A percentile compares a stretch with the other conserved stretches of the same genome.
These are phyloP conservation scores for Blastobotrys raffinosifermentans DNA, from an alignment of 1,139 yeast species.

Conservation along the genomic window DNA sequence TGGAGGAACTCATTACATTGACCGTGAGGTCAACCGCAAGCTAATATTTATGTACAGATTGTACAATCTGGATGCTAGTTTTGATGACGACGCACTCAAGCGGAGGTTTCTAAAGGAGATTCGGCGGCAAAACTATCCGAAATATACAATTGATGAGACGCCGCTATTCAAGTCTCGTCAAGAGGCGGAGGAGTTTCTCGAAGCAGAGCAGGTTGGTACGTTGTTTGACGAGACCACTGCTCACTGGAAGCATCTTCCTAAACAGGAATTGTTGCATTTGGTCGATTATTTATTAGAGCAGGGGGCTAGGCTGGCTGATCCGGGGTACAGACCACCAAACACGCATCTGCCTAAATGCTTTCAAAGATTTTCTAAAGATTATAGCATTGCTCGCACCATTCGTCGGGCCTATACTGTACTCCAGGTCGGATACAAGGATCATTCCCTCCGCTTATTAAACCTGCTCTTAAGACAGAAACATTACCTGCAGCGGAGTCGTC, in stretches of 20 bases:
- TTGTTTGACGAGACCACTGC: conserved; percentile 9
- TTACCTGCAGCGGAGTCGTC: conserved; percentile 17
- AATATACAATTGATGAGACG: conserved; percentile 11
- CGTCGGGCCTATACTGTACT: background rate
- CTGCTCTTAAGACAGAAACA: conserved; percentile 19
- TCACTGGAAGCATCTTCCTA: conserved; percentile 10
- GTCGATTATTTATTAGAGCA: conserved; percentile 3
- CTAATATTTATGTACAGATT: conserved; percentile 9
- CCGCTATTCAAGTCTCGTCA: conserved; percentile 14
- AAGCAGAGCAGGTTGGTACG: conserved; percentile 9
- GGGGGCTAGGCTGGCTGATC: conserved; percentile 1
- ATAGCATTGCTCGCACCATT: background rate
- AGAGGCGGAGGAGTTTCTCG: conserved; percentile 13
- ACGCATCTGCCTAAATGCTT: background rate
- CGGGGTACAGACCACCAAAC: background rate
- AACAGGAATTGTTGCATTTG: conserved; percentile 8
- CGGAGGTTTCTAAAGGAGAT: conserved; percentile 8
- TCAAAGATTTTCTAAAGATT: conserved; percentile 5
- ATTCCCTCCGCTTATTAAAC: conserved; percentile 9
- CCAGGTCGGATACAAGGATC: background rate
- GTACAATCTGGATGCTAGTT: conserved; percentile 9
- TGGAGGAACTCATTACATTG: conserved; percentile 9
- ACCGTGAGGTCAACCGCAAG: conserved; percentile 1
- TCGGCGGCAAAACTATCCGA: conserved; percentile 10
- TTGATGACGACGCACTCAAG: conserved; percentile 5